These are phyloP conservation scores for Xylaria acuta DNA, from an alignment of 495 filamentous ascomycete genomes.

Conservation along the genomic window DNA sequence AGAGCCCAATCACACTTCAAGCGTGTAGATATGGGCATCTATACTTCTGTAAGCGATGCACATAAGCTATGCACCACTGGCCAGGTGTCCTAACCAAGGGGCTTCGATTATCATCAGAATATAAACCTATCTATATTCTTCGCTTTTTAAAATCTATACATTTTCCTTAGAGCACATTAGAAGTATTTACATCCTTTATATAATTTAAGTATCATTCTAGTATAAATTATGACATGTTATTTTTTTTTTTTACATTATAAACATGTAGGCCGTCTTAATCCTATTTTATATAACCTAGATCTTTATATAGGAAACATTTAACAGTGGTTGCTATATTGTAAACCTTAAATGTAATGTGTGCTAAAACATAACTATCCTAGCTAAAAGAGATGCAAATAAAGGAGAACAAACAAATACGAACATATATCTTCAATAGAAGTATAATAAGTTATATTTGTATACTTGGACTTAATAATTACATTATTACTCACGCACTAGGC, in stretches of 20 bases:
- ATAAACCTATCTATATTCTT: neutral
- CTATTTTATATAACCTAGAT: neutral
- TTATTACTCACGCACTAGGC: neutral
- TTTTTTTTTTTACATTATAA: neutral
- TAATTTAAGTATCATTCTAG: neutral
- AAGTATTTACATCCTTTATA: neutral
- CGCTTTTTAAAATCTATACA: neutral
- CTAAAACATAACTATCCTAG: neutral
- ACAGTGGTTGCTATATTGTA: neutral
- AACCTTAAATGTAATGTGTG: neutral
- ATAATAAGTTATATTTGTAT: neutral
- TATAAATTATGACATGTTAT: neutral
- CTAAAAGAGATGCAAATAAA: neutral
- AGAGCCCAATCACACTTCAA: no score
- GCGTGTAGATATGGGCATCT: neutral
- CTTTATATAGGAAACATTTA: neutral
- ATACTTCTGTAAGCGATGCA: neutral
- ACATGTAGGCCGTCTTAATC: neutral
- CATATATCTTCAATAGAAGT: neutral
- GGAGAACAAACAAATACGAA: neutral
- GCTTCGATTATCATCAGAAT: neutral
- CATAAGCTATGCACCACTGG: neutral
- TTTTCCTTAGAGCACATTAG: neutral
- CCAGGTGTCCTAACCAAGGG: neutral
- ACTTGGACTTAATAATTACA: no score